Conservation (phyloP, 2,329 filamentous ascomycete species). For the Hypoxylon sp. region DNA sequence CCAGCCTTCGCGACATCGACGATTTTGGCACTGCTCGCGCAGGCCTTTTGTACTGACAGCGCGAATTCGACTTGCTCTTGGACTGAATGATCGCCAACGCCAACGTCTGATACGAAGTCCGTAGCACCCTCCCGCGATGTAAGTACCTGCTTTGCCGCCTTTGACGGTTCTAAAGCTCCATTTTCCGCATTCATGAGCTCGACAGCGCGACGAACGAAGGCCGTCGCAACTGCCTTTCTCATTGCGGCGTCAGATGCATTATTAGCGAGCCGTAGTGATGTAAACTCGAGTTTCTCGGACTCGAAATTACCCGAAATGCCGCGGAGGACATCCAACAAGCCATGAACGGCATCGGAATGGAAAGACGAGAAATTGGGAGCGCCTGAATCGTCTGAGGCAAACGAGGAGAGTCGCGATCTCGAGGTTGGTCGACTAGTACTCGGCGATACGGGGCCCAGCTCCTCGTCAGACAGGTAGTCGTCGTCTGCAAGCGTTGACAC, state of each 20-base stretch:
- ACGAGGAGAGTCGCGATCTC: conserved; percentile 76
- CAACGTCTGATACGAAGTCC: conserved; percentile 71
- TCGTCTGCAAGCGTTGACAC: conserved; percentile 73
- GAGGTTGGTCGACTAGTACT: conserved; percentile 71
- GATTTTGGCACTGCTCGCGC: conserved; percentile 73
- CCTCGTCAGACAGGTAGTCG: conserved; percentile 74
- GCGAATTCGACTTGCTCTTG: conserved; percentile 89
- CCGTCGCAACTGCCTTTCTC: conserved; percentile 84
- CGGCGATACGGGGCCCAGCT: conserved; percentile 70
- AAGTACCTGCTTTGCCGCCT: conserved; percentile 74
- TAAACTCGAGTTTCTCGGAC: conserved; percentile 86
- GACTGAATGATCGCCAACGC: conserved; percentile 73
- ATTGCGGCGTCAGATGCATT: conserved; percentile 93
- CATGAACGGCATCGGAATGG: conserved; percentile 87
- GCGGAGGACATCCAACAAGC: conserved; percentile 87
- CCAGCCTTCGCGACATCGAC: conserved; percentile 64
- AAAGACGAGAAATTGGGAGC: conserved; percentile 72
- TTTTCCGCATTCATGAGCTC: conserved; percentile 68
- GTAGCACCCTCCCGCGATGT: conserved; percentile 65
- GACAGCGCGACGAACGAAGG: conserved; percentile 84
- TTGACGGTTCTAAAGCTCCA: conserved; percentile 68
- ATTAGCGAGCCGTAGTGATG: conserved; percentile 89
- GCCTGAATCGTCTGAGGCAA: conserved; percentile 79
- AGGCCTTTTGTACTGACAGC: conserved; percentile 83
- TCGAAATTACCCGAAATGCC: conserved; percentile 84